phyloP scores from a whole-genome alignment of 2,329 filamentous ascomycete genomes.

The Nannizziopsis arthrosporioides region DNA sequence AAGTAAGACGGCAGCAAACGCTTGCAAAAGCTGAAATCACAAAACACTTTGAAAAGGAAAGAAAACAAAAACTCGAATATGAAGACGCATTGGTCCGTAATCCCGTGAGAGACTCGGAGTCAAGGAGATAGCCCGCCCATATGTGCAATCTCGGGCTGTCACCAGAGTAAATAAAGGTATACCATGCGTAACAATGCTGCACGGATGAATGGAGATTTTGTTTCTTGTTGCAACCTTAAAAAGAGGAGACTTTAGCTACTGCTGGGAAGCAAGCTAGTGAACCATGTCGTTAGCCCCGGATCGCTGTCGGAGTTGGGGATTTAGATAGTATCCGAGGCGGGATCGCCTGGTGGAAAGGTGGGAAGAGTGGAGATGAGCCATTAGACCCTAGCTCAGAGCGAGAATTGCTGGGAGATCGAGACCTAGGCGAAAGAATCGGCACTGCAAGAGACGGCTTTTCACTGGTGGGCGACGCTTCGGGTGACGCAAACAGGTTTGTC shows the following conservation, averaged over 20 bases:
- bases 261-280: neutral
- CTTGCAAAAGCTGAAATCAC: neutral
- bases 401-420: constrained; percentile 32
- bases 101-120: neutral
- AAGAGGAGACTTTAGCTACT: neutral
- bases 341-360: constrained; percentile 32
- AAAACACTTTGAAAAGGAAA: neutral
- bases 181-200: neutral
- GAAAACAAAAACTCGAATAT: neutral
- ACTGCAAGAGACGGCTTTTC: constrained; percentile 15
- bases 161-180: neutral
- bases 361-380: constrained; percentile 30
- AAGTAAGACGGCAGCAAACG: neutral
- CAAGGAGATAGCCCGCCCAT: neutral
- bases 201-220: too few species aligned
- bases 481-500: neutral
- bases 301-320: constrained; percentile 36
- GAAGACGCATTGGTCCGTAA: neutral
- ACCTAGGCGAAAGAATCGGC: constrained; percentile 29
- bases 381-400: constrained; percentile 31
- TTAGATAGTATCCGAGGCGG: constrained; percentile 37
- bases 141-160: constrained; percentile 3
- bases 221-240: too few species aligned
- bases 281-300: constrained; percentile 21
- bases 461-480: neutral